Conservation (phyloP, 768 basidiomycete species). For the Termitomyces sp. region DNA sequence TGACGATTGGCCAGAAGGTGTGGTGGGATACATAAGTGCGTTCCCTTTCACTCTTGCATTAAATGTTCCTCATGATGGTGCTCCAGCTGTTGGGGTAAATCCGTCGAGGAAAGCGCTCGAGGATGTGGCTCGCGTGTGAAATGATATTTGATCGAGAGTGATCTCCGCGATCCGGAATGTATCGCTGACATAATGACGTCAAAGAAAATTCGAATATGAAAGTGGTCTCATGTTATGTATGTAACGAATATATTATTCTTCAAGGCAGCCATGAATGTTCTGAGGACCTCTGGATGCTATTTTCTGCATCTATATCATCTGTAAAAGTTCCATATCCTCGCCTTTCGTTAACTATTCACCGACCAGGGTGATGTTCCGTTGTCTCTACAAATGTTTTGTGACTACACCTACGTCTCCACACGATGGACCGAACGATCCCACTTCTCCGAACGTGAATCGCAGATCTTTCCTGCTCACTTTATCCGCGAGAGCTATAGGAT, state of each 20-base stretch:
- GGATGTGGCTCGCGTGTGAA: not conserved
- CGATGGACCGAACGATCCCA: slow-evolving; percentile 1
- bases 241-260: slow-evolving; percentile 11
- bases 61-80: not conserved
- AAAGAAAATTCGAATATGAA: slow-evolving; percentile 24
- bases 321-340: not conserved
- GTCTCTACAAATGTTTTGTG: slow-evolving; percentile 2
- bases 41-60: not conserved
- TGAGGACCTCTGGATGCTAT: slow-evolving; percentile 4
- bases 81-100: slow-evolving; percentile 24
- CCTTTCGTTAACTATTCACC: not conserved
- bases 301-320: not conserved
- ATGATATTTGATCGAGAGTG: slow-evolving; percentile 1
- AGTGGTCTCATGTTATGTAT: slow-evolving; percentile 31
- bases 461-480: slow-evolving; percentile 14
- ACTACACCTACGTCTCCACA: slow-evolving; percentile 3
- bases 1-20: slow-evolving; percentile 26
- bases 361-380: slow-evolving; percentile 5
- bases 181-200: slow-evolving; percentile 12
- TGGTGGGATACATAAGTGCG: slow-evolving; percentile 26
- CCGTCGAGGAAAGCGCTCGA: slow-evolving; percentile 8
- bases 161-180: slow-evolving; percentile 17
- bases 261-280: not conserved
- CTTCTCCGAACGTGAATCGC: slow-evolving; percentile 3
- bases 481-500: slow-evolving; percentile 20